Percentiles rank a stretch among this genome's conserved stretches.
Conservation (phyloP, 116 monocot genomes). For the Posidonia oceanica region DNA sequence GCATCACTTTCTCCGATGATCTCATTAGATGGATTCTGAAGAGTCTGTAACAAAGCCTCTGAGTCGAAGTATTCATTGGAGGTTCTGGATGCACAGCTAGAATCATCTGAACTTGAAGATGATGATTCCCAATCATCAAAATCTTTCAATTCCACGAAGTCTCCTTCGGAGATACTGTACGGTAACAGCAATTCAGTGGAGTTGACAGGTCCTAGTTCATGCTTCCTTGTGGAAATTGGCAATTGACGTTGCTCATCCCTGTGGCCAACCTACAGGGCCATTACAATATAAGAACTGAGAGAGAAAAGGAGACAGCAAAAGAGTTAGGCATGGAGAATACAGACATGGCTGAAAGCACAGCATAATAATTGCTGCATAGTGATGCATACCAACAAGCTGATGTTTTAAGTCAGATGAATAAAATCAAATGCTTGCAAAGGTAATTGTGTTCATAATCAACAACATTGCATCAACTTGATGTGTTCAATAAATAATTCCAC, state of each 20-base stretch:
- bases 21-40: neutral
- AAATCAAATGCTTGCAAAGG: too few relatives aligned
- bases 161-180: conserved; percentile 25
- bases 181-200: conserved; percentile 7
- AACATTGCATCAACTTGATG: too few relatives aligned
- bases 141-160: conserved; percentile 57
- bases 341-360: neutral
- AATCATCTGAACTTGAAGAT: conserved; percentile 42
- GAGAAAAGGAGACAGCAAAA: neutral
- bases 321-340: neutral
- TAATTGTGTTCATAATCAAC: too few relatives aligned
- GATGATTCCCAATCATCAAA: conserved; percentile 19
- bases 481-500: too few relatives aligned
- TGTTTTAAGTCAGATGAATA: too few relatives aligned
- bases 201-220: conserved; percentile 4
- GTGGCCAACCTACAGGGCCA: neutral
- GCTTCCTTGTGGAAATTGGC: conserved; percentile 3
- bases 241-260: conserved; percentile 12
- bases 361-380: too few relatives aligned
- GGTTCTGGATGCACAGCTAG: conserved; percentile 17
- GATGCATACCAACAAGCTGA: too few relatives aligned
- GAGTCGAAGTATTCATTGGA: conserved; percentile 40
- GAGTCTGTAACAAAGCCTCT: conserved; percentile 22
- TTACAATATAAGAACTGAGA: neutral
- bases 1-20: conserved; percentile 10